Conservation (phyloP, 768 basidiomycete species). For the Gloeophyllum trabeum region DNA sequence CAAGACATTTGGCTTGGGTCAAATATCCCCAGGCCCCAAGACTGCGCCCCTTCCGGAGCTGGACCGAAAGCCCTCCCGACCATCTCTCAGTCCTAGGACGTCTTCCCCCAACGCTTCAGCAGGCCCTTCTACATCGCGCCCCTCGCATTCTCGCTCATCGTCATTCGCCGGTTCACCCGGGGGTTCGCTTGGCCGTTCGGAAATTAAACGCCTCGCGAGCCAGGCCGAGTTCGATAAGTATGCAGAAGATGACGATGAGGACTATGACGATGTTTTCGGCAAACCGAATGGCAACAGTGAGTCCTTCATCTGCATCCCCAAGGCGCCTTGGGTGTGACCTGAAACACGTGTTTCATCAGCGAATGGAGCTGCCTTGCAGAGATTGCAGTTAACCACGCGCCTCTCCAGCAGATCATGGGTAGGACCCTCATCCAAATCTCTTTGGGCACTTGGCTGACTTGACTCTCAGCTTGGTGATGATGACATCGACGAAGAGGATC, state of each 20-base stretch:
- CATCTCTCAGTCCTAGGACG: slow-evolving; percentile 36
- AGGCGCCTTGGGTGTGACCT: too few species aligned
- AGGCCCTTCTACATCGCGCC: slow-evolving; percentile 16
- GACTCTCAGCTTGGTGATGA: slow-evolving; percentile 60
- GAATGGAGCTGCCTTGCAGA: too few species aligned
- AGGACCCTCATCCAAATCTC: slow-evolving; percentile 8
- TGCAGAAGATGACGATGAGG: slow-evolving; percentile 79
- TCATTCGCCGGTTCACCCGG: slow-evolving; percentile 21
- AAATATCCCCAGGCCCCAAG: slow-evolving; percentile 42
- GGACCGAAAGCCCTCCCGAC: slow-evolving; percentile 39
- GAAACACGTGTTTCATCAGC: too few species aligned
- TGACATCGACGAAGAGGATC: slow-evolving; percentile 85
- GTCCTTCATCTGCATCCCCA: slow-evolving; percentile 14
- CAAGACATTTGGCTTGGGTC: slow-evolving; percentile 54
- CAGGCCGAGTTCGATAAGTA: slow-evolving; percentile 75
- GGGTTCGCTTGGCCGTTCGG: slow-evolving; percentile 59
- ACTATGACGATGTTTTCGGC: slow-evolving; percentile 93
- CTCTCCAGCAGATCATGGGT: slow-evolving; percentile 91
- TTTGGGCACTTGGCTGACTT: slow-evolving; percentile 2
- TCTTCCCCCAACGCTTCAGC: slow-evolving; percentile 11
- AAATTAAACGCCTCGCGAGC: slow-evolving; percentile 41
- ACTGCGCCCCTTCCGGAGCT: slow-evolving; percentile 59
- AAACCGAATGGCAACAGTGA: slow-evolving; percentile 58
- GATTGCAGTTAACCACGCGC: slow-evolving; percentile 75
- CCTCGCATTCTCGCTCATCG: slow-evolving; percentile 47